Conservation (phyloP, 2,329 filamentous ascomycete genomes). For the Botrytis paeoniae region DNA sequence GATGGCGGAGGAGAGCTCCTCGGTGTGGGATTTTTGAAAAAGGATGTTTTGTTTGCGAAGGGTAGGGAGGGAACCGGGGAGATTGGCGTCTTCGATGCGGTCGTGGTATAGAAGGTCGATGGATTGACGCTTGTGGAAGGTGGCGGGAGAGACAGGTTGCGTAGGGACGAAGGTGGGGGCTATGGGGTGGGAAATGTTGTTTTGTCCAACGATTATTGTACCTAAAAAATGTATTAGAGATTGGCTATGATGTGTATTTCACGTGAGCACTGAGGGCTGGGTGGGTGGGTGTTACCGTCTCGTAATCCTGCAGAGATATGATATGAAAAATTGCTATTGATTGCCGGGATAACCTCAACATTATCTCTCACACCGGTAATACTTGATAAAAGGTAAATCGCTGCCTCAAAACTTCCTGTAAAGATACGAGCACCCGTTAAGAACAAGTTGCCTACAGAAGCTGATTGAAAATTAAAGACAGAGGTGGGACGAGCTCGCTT, state of each 20-base stretch:
- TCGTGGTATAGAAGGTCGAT: constrained; percentile 56
- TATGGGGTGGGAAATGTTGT: constrained; percentile 79
- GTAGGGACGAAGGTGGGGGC: constrained; percentile 25
- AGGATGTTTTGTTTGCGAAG: constrained; percentile 77
- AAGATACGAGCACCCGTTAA: constrained; percentile 84
- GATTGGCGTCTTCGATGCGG: constrained; percentile 72
- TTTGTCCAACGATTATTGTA: constrained; percentile 74
- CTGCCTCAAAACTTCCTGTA: constrained; percentile 86
- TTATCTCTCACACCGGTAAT: constrained; percentile 79
- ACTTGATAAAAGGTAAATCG: constrained; percentile 83
- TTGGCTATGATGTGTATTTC: neutral
- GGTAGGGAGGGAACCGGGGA: constrained; percentile 76
- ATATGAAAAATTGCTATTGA: constrained; percentile 93
- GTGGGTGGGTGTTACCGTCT: constrained; percentile 55
- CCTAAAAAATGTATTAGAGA: neutral
- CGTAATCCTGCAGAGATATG: constrained; percentile 83
- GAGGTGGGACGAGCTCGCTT: constrained; percentile 71
- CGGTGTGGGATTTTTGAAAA: constrained; percentile 73
- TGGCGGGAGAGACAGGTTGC: constrained; percentile 24
- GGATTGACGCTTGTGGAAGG: constrained; percentile 26
- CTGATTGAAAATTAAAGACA: constrained; percentile 73
- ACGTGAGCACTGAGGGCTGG: too few relatives aligned
- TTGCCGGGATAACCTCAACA: constrained; percentile 78
- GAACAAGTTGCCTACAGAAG: constrained; percentile 77
- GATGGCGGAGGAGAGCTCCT: constrained; percentile 75